Base-by-base conservation (phyloP, 148 eudicot species). In the Dianthus caryophyllus region DNA sequence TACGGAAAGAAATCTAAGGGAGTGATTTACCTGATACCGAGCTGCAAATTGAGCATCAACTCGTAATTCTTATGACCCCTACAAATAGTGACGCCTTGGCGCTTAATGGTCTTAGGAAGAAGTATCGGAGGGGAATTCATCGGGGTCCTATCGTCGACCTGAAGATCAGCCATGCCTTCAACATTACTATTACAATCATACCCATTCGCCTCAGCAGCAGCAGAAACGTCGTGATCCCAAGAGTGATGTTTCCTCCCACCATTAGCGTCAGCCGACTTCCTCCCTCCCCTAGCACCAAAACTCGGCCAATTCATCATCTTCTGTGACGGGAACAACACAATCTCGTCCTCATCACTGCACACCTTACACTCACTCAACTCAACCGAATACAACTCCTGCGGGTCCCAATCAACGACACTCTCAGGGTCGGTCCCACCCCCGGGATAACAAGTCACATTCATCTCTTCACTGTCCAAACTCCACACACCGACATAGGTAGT, bases 41-140 rank as follows among this genome's bases (percentile, higher is more conserved):
- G 85, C 83, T 92, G 97, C 78, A 92, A 76, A 77, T 89, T 92
- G 39, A 92, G 91, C 97, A 92, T 92, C 44, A 92, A 84, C 64
- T 92, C 97, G 76, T 82, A 92, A 65, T 87, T 89, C 74, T 87
- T 89, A 75, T 92, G 96, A 33, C 94, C 97, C 68, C 72, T 92
- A 26, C 84, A 75, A 12, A 92, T 92, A 20, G 89, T 85, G 24
- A 66, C 76, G 36, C 97, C 97, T 65, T 84, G 91, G 63, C 69
- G 84, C 77, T 70, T 85, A 20, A 71, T 61, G 12, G 71, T 74
- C 61, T 62, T 75, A 2, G 82, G 79, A 18, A 76, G 78, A 43
- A 77, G 63, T 13, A 76, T 59, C 48, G 84, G 82, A 50, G 67
- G 79, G 61, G 71, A 70, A 16, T n/a, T 70, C 14, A 73, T 53